Evolutionary conservation across 257 asterid genomes (phyloP).

Genomic region (Solanum gandarillasii): DNA sequence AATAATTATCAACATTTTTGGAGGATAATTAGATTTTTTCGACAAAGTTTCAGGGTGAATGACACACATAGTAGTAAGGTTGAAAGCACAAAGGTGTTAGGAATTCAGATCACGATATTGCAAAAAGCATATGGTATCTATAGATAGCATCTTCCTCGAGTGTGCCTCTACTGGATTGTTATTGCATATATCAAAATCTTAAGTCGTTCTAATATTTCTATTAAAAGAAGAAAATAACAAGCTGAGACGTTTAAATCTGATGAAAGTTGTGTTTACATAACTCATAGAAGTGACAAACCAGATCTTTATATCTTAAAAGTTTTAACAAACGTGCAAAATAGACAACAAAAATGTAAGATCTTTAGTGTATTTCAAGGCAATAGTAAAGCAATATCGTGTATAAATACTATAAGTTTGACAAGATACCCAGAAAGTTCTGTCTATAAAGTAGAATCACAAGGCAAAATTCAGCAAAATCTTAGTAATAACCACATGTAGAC

Average conservation of each 20-base stretch:
- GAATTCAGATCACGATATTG: not conserved
- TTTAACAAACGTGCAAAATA: not conserved
- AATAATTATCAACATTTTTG: not conserved
- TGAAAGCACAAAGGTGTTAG: not conserved
- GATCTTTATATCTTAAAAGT: not conserved
- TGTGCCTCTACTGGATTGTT: not conserved
- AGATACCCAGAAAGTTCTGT: not conserved
- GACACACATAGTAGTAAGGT: not conserved
- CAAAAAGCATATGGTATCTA: not conserved
- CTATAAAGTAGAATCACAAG: not conserved
- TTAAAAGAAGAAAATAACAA: not conserved
- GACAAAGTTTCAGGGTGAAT: not conserved
- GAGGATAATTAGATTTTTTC: not conserved
- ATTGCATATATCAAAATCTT: not conserved
- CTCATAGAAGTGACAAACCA: not conserved
- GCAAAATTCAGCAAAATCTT: not conserved
- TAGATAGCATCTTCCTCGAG: not conserved
- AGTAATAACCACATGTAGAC: not conserved
- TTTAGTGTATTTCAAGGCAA: too few relatives aligned
- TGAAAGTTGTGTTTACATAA: not conserved
- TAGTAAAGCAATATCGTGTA: not conserved
- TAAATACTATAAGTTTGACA: not conserved
- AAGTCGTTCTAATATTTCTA: not conserved
- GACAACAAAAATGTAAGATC: not conserved
- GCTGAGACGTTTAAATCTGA: not conserved